A percentile compares a stretch with the other conserved stretches of the same genome.
Conservation (phyloP, 2,329 filamentous ascomycete genomes). For the Aspergillus pseudoglaucus region DNA sequence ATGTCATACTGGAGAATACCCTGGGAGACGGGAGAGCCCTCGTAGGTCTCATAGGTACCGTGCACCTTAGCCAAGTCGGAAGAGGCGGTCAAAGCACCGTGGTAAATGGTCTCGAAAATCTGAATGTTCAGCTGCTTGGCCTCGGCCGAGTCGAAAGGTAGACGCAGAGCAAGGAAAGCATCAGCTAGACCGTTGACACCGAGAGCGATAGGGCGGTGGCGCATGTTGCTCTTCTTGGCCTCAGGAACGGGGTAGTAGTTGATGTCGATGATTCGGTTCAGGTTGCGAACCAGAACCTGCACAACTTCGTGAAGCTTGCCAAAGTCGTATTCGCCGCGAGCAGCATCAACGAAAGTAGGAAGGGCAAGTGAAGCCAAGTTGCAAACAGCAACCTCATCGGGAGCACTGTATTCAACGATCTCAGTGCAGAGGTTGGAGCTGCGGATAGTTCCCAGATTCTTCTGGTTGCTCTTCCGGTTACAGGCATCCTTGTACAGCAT, state of each 20-base stretch:
- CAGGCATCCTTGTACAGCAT: constrained; percentile 99
- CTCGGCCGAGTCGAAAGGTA: constrained; percentile 95
- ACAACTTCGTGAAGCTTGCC: constrained; percentile 92
- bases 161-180: constrained; percentile 90
- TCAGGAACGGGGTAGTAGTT: constrained; percentile 98
- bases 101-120: constrained; percentile 99
- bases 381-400: constrained; percentile 97
- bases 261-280: constrained; percentile 97
- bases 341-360: constrained; percentile 83
- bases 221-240: constrained; percentile 92
- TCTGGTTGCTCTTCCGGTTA: constrained; percentile 99
- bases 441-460: constrained; percentile 97
- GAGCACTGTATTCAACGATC: constrained; percentile 94
- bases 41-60: constrained; percentile 82
- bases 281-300: constrained; percentile 84
- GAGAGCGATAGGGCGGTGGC: constrained; percentile 89
- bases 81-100: constrained; percentile 85
- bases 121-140: constrained; percentile 92
- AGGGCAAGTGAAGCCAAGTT: constrained; percentile 93
- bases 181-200: constrained; percentile 97
- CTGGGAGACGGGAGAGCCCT: constrained; percentile 88
- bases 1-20: constrained; percentile 97
- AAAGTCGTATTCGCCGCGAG: constrained; percentile 83
- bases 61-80: constrained; percentile 75
- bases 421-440: constrained; percentile 99